These are phyloP conservation scores for Paralagenidium karlingii DNA, from an alignment of 352 stramenopile genomes.

Conservation along the genomic window DNA sequence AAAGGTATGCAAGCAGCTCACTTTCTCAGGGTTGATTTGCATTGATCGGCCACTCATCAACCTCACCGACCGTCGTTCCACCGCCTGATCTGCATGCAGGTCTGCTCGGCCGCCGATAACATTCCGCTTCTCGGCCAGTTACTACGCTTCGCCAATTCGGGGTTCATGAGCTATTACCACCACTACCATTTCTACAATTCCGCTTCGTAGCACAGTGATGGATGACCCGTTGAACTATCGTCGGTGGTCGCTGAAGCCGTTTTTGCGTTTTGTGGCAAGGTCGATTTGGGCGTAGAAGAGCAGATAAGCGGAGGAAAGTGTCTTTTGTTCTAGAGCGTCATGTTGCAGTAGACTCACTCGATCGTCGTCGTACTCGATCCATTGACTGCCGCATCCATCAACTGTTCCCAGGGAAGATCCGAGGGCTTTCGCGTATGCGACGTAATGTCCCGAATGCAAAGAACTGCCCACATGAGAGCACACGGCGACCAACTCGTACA, in stretches of 20 bases:
- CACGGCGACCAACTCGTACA: slow-evolving; percentile 49
- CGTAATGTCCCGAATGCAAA: slow-evolving; percentile 60
- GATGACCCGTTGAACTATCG: background rate
- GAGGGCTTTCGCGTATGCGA: slow-evolving; percentile 63
- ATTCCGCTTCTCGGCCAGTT: slow-evolving; percentile 58
- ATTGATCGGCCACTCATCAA: too few relatives aligned
- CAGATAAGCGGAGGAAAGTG: slow-evolving; percentile 46
- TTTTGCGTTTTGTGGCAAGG: background rate
- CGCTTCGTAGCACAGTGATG: slow-evolving; percentile 34
- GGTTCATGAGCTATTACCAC: slow-evolving; percentile 74
- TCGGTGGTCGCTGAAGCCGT: background rate
- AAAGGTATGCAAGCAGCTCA: slow-evolving; percentile 23
- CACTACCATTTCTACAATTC: slow-evolving; percentile 83
- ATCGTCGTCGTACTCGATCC: slow-evolving; percentile 67
- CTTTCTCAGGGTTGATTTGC: background rate
- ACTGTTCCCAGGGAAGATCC: background rate
- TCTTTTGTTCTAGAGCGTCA: slow-evolving; percentile 26
- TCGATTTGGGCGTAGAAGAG: slow-evolving; percentile 46
- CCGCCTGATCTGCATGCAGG: slow-evolving; percentile 11
- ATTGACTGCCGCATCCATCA: slow-evolving; percentile 12
- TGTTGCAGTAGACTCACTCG: slow-evolving; percentile 33
- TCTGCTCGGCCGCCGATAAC: slow-evolving; percentile 40
- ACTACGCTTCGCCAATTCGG: slow-evolving; percentile 53
- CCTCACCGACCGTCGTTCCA: too few relatives aligned
- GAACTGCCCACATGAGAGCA: slow-evolving; percentile 55